Evolutionary conservation across 2,329 filamentous ascomycete species (phyloP).

Genomic region (Eurotiales sp.): DNA sequence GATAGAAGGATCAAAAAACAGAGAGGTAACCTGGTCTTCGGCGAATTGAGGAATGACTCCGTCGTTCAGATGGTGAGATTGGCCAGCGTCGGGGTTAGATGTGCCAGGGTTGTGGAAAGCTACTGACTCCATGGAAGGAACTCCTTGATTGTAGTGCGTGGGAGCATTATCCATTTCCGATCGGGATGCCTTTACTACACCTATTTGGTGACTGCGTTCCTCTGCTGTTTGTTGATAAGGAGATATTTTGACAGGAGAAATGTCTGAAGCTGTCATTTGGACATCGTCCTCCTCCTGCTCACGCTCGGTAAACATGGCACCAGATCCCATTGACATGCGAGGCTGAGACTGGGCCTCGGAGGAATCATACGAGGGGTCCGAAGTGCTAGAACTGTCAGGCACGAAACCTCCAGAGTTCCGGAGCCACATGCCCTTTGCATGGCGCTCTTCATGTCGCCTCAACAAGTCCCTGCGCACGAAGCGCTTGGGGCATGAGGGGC

Average conservation of each 20-base stretch:
- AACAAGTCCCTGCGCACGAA: constrained; percentile 25
- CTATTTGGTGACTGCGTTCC: neutral
- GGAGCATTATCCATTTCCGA: neutral
- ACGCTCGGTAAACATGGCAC: constrained; percentile 14
- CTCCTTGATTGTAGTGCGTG: neutral
- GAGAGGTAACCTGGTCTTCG: constrained; percentile 17
- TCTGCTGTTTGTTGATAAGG: neutral
- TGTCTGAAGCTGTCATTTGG: constrained; percentile 1
- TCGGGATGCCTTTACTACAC: neutral
- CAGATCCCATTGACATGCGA: neutral
- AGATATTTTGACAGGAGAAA: constrained; percentile 4
- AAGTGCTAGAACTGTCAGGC: neutral
- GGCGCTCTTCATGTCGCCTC: constrained; percentile 23
- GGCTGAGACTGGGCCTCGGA: neutral
- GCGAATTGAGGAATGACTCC: constrained; percentile 8
- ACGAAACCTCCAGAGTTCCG: constrained; percentile 23
- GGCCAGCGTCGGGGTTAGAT: neutral
- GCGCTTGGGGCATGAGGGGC: constrained; percentile 18
- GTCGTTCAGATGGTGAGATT: constrained; percentile 4
- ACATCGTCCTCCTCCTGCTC: constrained; percentile 12
- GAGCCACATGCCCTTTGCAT: constrained; percentile 26
- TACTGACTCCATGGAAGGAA: neutral
- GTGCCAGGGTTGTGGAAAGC: constrained; percentile 1
- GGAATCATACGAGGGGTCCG: constrained; percentile 1
- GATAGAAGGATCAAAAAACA: constrained; percentile 21